These are phyloP conservation scores for Heliamphora exappendiculata DNA, from an alignment of 148 eudicot species.

Conservation along the genomic window DNA sequence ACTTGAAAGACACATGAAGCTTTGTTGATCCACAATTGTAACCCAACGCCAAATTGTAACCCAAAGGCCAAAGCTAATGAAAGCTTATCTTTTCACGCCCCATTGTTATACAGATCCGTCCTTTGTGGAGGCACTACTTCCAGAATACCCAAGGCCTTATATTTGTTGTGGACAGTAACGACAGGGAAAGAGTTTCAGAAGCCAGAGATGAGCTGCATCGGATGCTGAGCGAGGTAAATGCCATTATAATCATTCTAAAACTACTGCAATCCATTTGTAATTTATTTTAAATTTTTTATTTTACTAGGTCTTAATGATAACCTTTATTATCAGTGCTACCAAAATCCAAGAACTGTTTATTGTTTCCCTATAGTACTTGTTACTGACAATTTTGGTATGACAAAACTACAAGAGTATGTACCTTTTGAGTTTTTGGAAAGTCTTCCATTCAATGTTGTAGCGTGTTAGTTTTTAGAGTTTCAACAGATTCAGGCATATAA, in stretches of 20 bases:
- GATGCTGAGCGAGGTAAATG: conserved; percentile 42
- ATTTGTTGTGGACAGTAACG: conserved; percentile 54
- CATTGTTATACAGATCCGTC: conserved; percentile 42
- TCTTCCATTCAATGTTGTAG: too few species aligned
- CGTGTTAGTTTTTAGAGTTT: too few species aligned
- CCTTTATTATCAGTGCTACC: too few species aligned
- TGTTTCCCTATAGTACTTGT: background rate
- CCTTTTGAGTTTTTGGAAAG: too few species aligned
- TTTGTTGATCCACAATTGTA: too few species aligned
- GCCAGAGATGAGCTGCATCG: conserved; percentile 59
- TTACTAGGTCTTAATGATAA: too few species aligned
- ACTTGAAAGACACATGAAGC: background rate
- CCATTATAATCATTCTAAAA: background rate
- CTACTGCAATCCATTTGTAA: background rate
- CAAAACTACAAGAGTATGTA: too few species aligned
- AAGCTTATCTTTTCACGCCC: background rate
- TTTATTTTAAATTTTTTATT: too few species aligned
- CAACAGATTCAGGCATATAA: too few species aligned
- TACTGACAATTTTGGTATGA: too few species aligned
- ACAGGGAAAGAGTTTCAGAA: conserved; percentile 46
- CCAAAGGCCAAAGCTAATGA: background rate
- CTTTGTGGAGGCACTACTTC: conserved; percentile 67
- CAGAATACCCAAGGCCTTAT: conserved; percentile 58
- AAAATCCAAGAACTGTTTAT: too few species aligned
- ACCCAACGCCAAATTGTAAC: background rate